A percentile compares a stretch with the other conserved stretches of the same genome.
Evolutionary conservation across 75 land plant species (phyloP).

Genomic region (Pinus albicaulis): DNA sequence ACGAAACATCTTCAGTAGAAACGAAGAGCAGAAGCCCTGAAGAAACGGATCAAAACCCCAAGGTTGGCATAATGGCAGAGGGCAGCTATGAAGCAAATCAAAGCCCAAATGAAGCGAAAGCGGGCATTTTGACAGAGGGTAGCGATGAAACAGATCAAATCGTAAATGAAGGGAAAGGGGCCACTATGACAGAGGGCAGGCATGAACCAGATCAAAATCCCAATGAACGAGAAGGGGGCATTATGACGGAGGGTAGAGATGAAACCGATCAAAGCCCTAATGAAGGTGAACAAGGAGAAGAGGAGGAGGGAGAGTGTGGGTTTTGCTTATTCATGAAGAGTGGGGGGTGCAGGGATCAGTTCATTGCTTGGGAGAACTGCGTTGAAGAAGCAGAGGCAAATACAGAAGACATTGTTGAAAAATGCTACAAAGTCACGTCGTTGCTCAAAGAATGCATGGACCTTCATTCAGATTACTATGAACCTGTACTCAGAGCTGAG

Average conservation of each 20-base stretch:
- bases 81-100: neutral
- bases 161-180: too few species aligned
- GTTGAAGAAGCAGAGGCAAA: conserved; percentile 69
- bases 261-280: too few species aligned
- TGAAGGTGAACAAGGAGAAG: conserved; percentile 26
- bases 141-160: too few species aligned
- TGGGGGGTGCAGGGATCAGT: conserved; percentile 76
- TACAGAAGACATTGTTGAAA: conserved; percentile 68
- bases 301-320: conserved; percentile 61
- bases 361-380: conserved; percentile 85
- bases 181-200: too few species aligned
- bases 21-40: neutral
- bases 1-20: neutral
- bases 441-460: conserved; percentile 80
- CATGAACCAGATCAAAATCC: conserved; percentile 1
- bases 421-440: conserved; percentile 59
- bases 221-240: conserved; percentile 9
- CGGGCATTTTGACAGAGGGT: too few species aligned
- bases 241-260: too few species aligned
- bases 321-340: conserved; percentile 93
- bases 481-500: conserved; percentile 73
- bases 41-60: neutral
- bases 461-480: conserved; percentile 73
- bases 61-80: neutral
- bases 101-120: neutral